Conservation (phyloP, 164 flowering plant species). For the Cinnamomum micranthum region DNA sequence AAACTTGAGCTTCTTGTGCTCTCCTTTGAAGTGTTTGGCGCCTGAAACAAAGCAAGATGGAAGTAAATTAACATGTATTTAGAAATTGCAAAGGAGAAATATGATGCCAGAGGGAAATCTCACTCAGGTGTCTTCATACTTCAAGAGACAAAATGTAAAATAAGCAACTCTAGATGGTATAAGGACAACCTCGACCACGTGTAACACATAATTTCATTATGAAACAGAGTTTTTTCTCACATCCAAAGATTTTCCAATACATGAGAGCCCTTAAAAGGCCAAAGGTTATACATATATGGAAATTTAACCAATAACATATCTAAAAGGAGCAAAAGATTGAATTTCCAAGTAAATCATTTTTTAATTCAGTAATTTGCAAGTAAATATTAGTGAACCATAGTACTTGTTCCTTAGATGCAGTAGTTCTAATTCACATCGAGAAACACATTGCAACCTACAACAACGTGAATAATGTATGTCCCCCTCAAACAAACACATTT, state of each 20-base stretch:
- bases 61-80: not conserved
- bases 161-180: not conserved
- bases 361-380: too few species aligned
- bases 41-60: slow-evolving; percentile 25
- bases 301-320: not conserved
- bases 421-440: not conserved
- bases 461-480: too few species aligned
- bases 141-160: not conserved
- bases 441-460: too few species aligned
- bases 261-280: not conserved
- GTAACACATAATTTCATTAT: not conserved
- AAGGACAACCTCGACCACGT: too few species aligned
- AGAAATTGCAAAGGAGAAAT: too few species aligned
- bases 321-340: not conserved
- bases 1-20: slow-evolving; percentile 64
- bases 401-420: not conserved
- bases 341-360: not conserved
- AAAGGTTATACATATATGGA: not conserved
- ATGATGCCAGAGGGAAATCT: not conserved
- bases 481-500: too few species aligned
- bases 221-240: not conserved
- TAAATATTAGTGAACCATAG: not conserved
- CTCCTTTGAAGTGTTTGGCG: slow-evolving; percentile 61
- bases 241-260: not conserved
- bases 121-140: not conserved